These are phyloP conservation scores for Arabis hirsuta DNA, from an alignment of 345 rosid species.

Conservation along the genomic window DNA sequence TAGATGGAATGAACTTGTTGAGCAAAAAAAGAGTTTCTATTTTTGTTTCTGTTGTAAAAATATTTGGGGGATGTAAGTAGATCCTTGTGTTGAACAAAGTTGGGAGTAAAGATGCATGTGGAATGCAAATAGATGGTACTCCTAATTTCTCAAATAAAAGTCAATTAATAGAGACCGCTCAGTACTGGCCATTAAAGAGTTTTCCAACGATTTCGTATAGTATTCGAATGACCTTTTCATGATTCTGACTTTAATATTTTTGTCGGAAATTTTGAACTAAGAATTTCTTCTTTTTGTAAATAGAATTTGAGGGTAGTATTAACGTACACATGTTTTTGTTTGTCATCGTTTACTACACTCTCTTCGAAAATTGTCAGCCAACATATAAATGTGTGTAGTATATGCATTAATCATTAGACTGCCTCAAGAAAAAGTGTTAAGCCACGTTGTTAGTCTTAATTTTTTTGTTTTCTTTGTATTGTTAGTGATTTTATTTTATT, in stretches of 20 bases:
- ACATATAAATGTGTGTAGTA: not conserved
- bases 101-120: slow-evolving; percentile 15
- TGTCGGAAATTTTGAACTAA: not conserved
- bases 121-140: slow-evolving; percentile 31
- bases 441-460: not conserved
- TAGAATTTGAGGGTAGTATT: not conserved
- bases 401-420: not conserved
- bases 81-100: slow-evolving; percentile 21
- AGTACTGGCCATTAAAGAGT: slow-evolving; percentile 3
- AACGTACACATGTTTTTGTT: not conserved
- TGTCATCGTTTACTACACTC: not conserved
- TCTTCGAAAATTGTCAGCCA: slow-evolving; percentile 4
- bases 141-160: slow-evolving; percentile 1
- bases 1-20: too few relatives aligned
- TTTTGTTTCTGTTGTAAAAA: not conserved
- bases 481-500: not conserved
- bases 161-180: slow-evolving; percentile 30
- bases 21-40: not conserved
- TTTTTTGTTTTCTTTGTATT: not conserved
- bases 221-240: slow-evolving; percentile 20
- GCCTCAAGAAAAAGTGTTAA: slow-evolving; percentile 19
- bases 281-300: not conserved
- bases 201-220: slow-evolving; percentile 24
- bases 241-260: slow-evolving; percentile 3
- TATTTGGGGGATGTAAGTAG: not conserved